Percentiles rank a stretch among this genome's conserved stretches.
These are phyloP conservation scores for Alternaria triticimaculans DNA, from an alignment of 2,329 filamentous ascomycete genomes.

Conservation along the genomic window DNA sequence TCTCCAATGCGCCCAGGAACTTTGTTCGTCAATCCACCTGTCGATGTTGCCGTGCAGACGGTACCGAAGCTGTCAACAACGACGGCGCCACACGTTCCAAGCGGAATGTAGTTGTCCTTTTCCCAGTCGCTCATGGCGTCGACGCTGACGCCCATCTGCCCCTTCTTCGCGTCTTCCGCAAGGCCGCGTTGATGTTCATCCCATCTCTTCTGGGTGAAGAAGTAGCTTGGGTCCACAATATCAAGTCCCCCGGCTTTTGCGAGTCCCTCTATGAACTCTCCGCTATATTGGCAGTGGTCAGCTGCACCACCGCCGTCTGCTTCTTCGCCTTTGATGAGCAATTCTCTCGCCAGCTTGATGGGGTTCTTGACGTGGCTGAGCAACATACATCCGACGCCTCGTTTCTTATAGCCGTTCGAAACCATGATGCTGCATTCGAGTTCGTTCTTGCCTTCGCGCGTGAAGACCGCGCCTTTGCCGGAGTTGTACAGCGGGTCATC, in stretches of 20 bases:
- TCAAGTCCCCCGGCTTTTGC: constrained; percentile 73
- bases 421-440: constrained; percentile 90
- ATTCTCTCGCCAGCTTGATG: constrained; percentile 72
- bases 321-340: constrained; percentile 71
- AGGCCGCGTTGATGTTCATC: constrained; percentile 74
- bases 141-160: constrained; percentile 28
- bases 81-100: constrained; percentile 85
- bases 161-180: constrained; percentile 54
- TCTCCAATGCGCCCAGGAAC: constrained; percentile 84
- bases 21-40: constrained; percentile 88
- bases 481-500: constrained; percentile 84
- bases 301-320: constrained; percentile 67
- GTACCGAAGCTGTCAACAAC: constrained; percentile 78
- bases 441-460: constrained; percentile 80
- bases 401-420: constrained; percentile 72
- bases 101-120: constrained; percentile 71
- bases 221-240: constrained; percentile 73
- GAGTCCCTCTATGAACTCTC: constrained; percentile 71
- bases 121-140: constrained; percentile 60
- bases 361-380: constrained; percentile 79
- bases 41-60: constrained; percentile 70
- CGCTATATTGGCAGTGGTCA: constrained; percentile 74
- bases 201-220: constrained; percentile 80
- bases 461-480: constrained; percentile 85
- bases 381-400: constrained; percentile 78